A percentile compares a stretch with the other conserved stretches of the same genome.
Conservation (phyloP, 2,329 filamentous ascomycete genomes). For the Chrysoporthe deuterocubensis region DNA sequence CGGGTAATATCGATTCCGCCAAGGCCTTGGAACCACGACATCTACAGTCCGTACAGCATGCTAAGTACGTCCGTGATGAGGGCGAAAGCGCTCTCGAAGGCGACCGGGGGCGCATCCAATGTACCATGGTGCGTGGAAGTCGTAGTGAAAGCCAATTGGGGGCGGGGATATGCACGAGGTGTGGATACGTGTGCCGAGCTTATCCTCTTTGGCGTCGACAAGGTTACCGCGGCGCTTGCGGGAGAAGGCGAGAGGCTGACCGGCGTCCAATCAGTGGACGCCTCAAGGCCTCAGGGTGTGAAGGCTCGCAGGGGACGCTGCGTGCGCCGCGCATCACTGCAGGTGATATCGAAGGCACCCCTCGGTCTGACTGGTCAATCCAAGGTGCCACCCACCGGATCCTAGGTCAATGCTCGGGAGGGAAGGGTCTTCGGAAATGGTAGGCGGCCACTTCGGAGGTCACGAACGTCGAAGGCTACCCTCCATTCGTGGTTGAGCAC, state of each 20-base stretch:
- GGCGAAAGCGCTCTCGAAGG: background rate
- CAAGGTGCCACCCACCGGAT: background rate
- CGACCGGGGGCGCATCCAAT: background rate
- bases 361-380: conserved; percentile 30
- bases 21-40: conserved; percentile 7
- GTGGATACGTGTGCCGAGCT: conserved; percentile 2
- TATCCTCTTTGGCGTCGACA: conserved; percentile 16
- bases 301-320: conserved; percentile 32
- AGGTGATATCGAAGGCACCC: conserved; percentile 24
- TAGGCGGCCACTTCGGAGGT: conserved; percentile 5
- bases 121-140: background rate
- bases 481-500: conserved; percentile 3
- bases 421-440: conserved; percentile 10
- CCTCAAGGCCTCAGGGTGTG: conserved; percentile 20
- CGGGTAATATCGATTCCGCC: conserved; percentile 5
- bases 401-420: conserved; percentile 7
- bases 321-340: conserved; percentile 25
- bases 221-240: conserved; percentile 27
- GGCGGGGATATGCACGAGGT: conserved; percentile 1
- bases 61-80: background rate
- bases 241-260: conserved; percentile 22
- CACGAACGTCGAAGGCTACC: conserved; percentile 18
- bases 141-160: conserved; percentile 15
- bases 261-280: conserved; percentile 16
- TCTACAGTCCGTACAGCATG: background rate